phyloP scores from a whole-genome alignment of 2,329 filamentous ascomycete genomes.

The Sclerotinia spermophila region DNA sequence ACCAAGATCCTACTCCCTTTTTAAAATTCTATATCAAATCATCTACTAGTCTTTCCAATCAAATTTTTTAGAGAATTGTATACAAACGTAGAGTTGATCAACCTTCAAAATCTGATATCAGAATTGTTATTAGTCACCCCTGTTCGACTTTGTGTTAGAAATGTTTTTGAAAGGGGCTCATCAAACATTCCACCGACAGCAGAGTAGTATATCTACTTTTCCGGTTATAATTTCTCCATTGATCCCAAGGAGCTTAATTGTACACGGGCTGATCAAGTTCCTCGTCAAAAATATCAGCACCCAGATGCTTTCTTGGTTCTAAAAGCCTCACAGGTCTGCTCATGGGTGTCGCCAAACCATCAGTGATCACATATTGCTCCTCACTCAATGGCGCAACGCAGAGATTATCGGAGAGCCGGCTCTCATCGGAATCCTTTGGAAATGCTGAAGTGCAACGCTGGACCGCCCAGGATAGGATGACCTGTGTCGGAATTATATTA shows the following conservation, averaged over 20 bases:
- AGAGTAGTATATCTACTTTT: neutral
- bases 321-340: neutral
- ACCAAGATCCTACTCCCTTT: too few relatives aligned
- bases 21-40: too few relatives aligned
- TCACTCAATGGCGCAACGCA: neutral
- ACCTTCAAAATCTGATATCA: too few relatives aligned
- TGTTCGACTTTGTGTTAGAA: too few relatives aligned
- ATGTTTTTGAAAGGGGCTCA: neutral
- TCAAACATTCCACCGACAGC: neutral
- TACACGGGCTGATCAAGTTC: neutral
- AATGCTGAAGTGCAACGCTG: neutral
- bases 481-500: neutral
- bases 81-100: too few relatives aligned
- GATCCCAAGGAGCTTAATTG: neutral
- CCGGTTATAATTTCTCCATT: too few relatives aligned
- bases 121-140: too few relatives aligned
- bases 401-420: neutral
- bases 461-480: neutral
- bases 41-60: too few relatives aligned
- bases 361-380: neutral
- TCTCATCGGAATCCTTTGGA: neutral
- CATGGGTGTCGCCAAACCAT: neutral
- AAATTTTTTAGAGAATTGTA: too few relatives aligned
- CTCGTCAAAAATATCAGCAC: neutral
- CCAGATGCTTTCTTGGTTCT: neutral